Evolutionary conservation across 148 eudicot species (phyloP), one percentile per base, ranked within the genome.

Genomic region (Spergularia bocconei): DNA sequence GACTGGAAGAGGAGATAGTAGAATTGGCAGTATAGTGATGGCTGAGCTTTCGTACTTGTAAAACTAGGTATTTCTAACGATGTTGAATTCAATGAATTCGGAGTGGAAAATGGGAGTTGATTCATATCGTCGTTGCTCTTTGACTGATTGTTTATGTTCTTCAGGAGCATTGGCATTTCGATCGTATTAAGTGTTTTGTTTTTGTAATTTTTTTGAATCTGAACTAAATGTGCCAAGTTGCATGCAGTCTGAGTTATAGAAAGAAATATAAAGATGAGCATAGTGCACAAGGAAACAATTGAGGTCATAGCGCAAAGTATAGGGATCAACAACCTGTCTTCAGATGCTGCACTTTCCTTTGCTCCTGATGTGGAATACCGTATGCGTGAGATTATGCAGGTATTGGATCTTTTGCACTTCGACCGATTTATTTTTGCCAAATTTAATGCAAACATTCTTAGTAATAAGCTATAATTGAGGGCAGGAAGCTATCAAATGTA

Each of bases 361-460:
- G 88, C 94, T 73, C 87, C 88, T 73, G 94, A 90, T 80, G 94
- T 90, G 64, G 94, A 90, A 75, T 88, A 90, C 47, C 90, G 91
- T 64, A 85, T 90, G 83, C 94, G 94, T 68, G 94, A 90, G 78
- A 85, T 90, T 61, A 90, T 90, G 88, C 94, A 90, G 94, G 93
- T 86, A 75, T 9, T 39, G 25, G 44, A 54, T 33, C 13, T 63
- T 63, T 41, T 11, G 20, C 20, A 47, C 41, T 76, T 41, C n/a
- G 14, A 41, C 38, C 25, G 38, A 11, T 60, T 59, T 21, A 13
- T 9, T 23, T 17, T 29, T 21, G 11, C 44, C 48, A 65, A 11
- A 10, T 75, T 13, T 54, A 25, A 48, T 47, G 17, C 5, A 51
- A n/a, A 13, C 69, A 15, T 39, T 39, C 23, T 70, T 47, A 21